Evolutionary conservation across 306 rosid genomes (phyloP).

Genomic region (Urtica urens): DNA sequence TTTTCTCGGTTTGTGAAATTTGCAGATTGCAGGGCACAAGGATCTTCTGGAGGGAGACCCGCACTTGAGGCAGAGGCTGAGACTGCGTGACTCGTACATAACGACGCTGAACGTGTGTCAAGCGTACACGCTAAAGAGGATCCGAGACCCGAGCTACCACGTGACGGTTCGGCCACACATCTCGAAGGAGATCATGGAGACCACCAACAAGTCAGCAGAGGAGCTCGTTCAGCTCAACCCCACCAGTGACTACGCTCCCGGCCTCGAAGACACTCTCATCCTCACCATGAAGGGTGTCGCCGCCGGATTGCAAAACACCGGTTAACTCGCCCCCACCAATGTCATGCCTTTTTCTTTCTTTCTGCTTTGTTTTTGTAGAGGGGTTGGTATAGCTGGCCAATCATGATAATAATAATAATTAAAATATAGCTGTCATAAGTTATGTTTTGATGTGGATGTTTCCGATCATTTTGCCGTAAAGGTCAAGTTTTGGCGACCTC

Average conservation of each 20-base stretch:
- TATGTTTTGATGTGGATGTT: slow-evolving; percentile 21
- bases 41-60: slow-evolving; percentile 95
- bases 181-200: slow-evolving; percentile 52
- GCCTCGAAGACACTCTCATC: slow-evolving; percentile 94
- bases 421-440: slow-evolving; percentile 15
- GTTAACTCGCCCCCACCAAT: too few species aligned
- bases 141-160: slow-evolving; percentile 53
- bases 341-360: not conserved
- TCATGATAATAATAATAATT: slow-evolving; percentile 7
- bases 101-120: slow-evolving; percentile 91
- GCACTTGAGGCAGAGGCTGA: slow-evolving; percentile 83
- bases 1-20: slow-evolving; percentile 12
- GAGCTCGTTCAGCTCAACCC: slow-evolving; percentile 83
- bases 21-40: slow-evolving; percentile 83
- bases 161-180: slow-evolving; percentile 51
- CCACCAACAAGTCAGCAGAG: slow-evolving; percentile 52
- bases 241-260: slow-evolving; percentile 86
- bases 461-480: slow-evolving; percentile 16
- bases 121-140: slow-evolving; percentile 90
- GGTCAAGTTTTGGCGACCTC: slow-evolving; percentile 10
- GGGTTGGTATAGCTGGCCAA: slow-evolving; percentile 14
- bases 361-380: slow-evolving; percentile 4
- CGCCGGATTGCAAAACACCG: slow-evolving; percentile 98
- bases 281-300: slow-evolving; percentile 99
- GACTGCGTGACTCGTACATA: slow-evolving; percentile 79